Evolutionary conservation across 163 green algal genomes (phyloP), one percentile per base, ranked within the genome.

Genomic region (Prototheca stagnorum): DNA sequence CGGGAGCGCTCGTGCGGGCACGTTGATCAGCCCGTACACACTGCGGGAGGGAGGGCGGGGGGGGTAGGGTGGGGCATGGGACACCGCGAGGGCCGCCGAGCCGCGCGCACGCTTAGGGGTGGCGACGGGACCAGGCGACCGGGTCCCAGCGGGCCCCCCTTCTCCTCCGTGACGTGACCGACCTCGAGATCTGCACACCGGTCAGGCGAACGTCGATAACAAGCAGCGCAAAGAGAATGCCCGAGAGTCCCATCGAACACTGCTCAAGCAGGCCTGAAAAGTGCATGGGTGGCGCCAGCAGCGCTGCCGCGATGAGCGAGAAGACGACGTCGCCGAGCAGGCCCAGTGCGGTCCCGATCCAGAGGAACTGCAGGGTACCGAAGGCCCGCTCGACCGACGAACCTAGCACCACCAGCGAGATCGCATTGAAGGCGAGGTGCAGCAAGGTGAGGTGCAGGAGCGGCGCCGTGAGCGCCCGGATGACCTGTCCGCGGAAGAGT

Each of bases 371-470:
- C 44, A 21, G 3, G 39, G 35, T 36, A 40, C 63, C 63, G 6
- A 70, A 24, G 4, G 15, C n/a, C 23, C 55, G 43, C 49, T 78
- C 68, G 20, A 79, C 28, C 11, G 17, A 19, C 12, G 16, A 9
- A 35, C 46, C 77, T 29, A 85, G 78, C n/a, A 63, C 70, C 12
- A 82, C 53, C 24, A 86, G 83, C 15, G 80, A 69, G 26, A 82
- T 27, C 73, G 86, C 84, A 66, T 92, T 92, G 47, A 92, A 77
- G 1, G 44, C 53, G 1, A 92, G 3, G 49, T 92, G 80, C 33
- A 84, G 51, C 6, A 85, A n/a, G 16, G 69, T 64, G 2, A 49
- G 53, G 52, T 92, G 80, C 4, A 84, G 43, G 1, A 82, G 24
- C 2, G 58, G 44, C 6, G 62, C 53, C 5, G 63, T 77, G 6